These are phyloP conservation scores for Groenewaldozyma sp. DNA, from an alignment of 1,139 yeast genomes.

Conservation along the genomic window DNA sequence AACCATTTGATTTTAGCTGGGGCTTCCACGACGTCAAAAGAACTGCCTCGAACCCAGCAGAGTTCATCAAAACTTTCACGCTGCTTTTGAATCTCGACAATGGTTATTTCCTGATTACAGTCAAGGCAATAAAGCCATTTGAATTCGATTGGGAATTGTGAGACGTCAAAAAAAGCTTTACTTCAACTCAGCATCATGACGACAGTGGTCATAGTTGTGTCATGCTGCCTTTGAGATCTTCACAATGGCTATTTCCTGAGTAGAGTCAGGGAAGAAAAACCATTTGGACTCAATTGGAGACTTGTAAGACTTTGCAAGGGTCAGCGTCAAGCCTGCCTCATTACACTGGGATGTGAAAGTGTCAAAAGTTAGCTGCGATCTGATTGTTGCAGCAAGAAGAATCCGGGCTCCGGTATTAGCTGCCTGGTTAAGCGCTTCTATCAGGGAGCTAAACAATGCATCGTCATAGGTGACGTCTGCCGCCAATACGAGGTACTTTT, in stretches of 20 bases:
- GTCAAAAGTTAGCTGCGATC: constrained; percentile 50
- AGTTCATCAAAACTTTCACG: too few relatives aligned
- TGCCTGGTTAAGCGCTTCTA: constrained; percentile 35
- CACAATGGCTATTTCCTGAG: constrained; percentile 16
- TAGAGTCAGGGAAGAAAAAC: constrained; percentile 18
- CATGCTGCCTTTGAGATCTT: too few relatives aligned
- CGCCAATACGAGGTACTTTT: constrained; percentile 37
- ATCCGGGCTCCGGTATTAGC: constrained; percentile 12
- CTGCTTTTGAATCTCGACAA: too few relatives aligned
- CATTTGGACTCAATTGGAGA: constrained; percentile 11
- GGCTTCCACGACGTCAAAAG: too few relatives aligned
- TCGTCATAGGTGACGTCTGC: constrained; percentile 85
- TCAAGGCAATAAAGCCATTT: too few relatives aligned
- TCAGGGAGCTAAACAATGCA: constrained; percentile 47
- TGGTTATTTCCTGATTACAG: too few relatives aligned
- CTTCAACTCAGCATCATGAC: too few relatives aligned
- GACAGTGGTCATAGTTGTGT: too few relatives aligned
- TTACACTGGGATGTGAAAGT: constrained; percentile 43
- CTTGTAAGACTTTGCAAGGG: constrained; percentile 17
- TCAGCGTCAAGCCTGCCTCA: constrained; percentile 25
- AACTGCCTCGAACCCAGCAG: too few relatives aligned
- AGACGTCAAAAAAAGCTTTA: too few relatives aligned
- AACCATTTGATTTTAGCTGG: too few relatives aligned
- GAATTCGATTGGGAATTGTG: too few relatives aligned
- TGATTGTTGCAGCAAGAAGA: constrained; percentile 51